A percentile compares a stretch with the other conserved stretches of the same genome.
These are phyloP conservation scores for Bathelium albidoporum DNA, from an alignment of 495 filamentous ascomycete genomes.

Conservation along the genomic window DNA sequence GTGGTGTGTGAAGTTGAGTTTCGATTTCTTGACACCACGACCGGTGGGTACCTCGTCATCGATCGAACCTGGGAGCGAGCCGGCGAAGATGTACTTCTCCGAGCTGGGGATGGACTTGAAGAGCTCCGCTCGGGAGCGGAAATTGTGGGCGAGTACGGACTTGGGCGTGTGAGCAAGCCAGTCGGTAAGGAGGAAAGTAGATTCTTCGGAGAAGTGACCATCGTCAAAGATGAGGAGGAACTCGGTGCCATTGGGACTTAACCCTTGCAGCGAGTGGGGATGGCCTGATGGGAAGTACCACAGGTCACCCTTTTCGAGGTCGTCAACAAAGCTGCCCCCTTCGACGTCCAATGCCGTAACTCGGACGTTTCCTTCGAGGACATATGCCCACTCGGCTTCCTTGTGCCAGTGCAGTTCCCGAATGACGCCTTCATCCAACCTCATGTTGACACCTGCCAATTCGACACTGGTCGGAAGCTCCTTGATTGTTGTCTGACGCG, in stretches of 20 bases:
- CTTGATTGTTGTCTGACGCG: conserved; percentile 53
- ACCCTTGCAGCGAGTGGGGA: conserved; percentile 59
- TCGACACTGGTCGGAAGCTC: conserved; percentile 50
- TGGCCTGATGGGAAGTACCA: conserved; percentile 70
- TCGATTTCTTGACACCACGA: conserved; percentile 44
- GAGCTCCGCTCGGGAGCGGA: conserved; percentile 47
- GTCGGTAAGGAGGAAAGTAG: conserved; percentile 57
- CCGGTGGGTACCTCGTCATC: conserved; percentile 34
- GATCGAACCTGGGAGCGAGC: conserved; percentile 41
- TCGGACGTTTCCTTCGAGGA: conserved; percentile 49
- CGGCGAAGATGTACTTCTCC: conserved; percentile 60
- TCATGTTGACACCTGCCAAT: conserved; percentile 59
- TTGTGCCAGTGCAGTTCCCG: conserved; percentile 68
- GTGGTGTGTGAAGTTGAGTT: conserved; percentile 49
- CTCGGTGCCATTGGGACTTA: conserved; percentile 55
- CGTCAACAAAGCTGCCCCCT: conserved; percentile 58
- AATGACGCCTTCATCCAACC: conserved; percentile 55
- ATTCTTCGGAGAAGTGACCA: conserved; percentile 59
- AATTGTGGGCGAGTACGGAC: conserved; percentile 54
- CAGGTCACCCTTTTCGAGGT: conserved; percentile 57
- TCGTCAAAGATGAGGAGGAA: conserved; percentile 64
- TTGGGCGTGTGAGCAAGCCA: conserved; percentile 58
- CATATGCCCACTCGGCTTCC: conserved; percentile 55
- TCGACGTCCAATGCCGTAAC: conserved; percentile 55
- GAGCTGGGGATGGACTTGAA: conserved; percentile 46